phyloP scores from a whole-genome alignment of 1,139 yeast species.

The Kodamaea plutei region DNA sequence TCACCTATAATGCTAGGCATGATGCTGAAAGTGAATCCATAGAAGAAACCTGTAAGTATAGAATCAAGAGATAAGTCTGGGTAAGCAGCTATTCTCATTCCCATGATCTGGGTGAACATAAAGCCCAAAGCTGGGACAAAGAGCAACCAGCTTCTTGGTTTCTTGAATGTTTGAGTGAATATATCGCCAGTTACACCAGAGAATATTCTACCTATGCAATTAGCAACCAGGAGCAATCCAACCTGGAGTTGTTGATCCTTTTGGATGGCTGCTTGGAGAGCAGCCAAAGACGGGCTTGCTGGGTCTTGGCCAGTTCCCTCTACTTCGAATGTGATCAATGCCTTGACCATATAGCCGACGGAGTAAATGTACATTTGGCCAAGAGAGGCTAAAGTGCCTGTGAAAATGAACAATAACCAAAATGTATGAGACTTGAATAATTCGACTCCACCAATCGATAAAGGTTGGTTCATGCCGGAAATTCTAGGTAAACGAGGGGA shows the following conservation, averaged over 20 bases:
- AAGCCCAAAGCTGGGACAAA: constrained; percentile 44
- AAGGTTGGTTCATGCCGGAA: constrained; percentile 5
- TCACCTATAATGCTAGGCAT: constrained; percentile 59
- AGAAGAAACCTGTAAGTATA: constrained; percentile 47
- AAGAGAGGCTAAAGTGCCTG: constrained; percentile 51
- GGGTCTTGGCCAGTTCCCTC: constrained; percentile 9
- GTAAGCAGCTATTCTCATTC: constrained; percentile 26
- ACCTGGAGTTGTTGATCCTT: constrained; percentile 55
- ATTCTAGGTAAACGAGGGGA: constrained; percentile 8
- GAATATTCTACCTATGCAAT: constrained; percentile 49
- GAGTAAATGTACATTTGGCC: constrained; percentile 65
- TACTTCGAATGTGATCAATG: constrained; percentile 32
- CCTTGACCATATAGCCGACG: constrained; percentile 57
- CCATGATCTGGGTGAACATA: constrained; percentile 40
- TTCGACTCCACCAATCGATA: constrained; percentile 17
- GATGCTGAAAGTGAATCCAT: constrained; percentile 55
- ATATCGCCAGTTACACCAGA: constrained; percentile 54
- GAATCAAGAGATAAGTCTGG: constrained; percentile 36
- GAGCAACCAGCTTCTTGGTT: constrained; percentile 44
- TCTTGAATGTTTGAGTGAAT: constrained; percentile 37
- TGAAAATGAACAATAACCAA: constrained; percentile 45
- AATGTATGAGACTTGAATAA: constrained; percentile 35
- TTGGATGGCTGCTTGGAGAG: constrained; percentile 25
- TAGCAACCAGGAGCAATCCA: constrained; percentile 50
- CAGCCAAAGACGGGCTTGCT: neutral